These are phyloP conservation scores for Solanum etuberosum DNA, from an alignment of 257 asterid species.

Conservation along the genomic window DNA sequence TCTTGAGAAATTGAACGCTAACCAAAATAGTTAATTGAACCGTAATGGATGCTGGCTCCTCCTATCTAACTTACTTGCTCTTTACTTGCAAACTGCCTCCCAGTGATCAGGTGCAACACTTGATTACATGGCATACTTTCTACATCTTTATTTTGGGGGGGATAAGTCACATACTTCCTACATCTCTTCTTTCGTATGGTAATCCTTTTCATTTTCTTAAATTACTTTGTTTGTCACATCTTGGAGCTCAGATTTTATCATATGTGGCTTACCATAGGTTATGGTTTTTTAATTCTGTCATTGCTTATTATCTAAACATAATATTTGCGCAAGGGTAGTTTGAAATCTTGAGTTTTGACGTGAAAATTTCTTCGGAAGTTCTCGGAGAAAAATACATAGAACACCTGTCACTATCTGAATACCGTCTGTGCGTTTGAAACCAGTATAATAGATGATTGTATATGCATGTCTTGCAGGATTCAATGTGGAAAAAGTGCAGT, in stretches of 20 bases:
- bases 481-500: conserved; percentile 96
- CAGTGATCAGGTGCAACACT: background rate
- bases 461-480: conserved; percentile 52
- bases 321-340: background rate
- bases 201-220: background rate
- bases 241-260: background rate
- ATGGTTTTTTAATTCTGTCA: background rate
- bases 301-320: background rate
- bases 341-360: background rate
- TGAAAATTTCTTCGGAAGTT: background rate
- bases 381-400: background rate
- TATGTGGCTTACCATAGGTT: background rate
- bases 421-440: background rate
- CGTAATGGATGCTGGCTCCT: background rate
- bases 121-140: background rate
- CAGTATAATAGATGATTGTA: conserved; percentile 7
- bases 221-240: background rate
- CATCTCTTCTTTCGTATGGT: background rate
- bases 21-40: background rate
- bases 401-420: background rate
- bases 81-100: background rate
- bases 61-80: background rate
- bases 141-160: background rate
- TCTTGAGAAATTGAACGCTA: background rate
- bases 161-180: background rate